Evolutionary conservation across 805 yeast genomes (phyloP).

Genomic region (Lipomyces sp.): DNA sequence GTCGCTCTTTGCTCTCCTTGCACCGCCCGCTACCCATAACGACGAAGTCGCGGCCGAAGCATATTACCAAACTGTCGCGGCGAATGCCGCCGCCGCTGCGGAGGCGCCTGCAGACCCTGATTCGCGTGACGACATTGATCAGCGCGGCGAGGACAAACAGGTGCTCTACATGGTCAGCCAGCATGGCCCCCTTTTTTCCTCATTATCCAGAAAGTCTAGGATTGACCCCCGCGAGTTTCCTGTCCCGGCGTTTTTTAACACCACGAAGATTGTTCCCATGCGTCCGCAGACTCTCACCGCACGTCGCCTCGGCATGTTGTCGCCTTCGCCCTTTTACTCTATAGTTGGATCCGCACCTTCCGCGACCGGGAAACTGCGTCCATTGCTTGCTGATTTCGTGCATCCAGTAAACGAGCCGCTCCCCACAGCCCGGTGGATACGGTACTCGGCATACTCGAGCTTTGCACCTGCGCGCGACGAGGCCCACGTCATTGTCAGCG

Average conservation of each 20-base stretch:
- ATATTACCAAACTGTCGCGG: neutral
- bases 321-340: constrained; percentile 20
- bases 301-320: constrained; percentile 18
- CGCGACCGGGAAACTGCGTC: constrained; percentile 16
- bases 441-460: constrained; percentile 47
- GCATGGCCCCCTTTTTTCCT: constrained; percentile 76
- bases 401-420: constrained; percentile 45
- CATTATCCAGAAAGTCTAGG: constrained; percentile 63
- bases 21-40: neutral
- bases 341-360: constrained; percentile 15
- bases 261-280: constrained; percentile 65
- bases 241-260: constrained; percentile 55
- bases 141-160: constrained; percentile 42
- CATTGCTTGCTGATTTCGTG: constrained; percentile 20
- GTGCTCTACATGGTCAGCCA: constrained; percentile 58
- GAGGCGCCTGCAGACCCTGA: neutral
- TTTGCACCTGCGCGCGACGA: constrained; percentile 71
- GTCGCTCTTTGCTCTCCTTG: constrained; percentile 10
- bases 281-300: constrained; percentile 19
- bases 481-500: constrained; percentile 51
- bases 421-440: constrained; percentile 65
- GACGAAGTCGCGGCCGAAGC: neutral
- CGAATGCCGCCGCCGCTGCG: neutral
- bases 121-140: neutral
- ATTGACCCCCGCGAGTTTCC: constrained; percentile 71